Evolutionary conservation across 2,329 filamentous ascomycete genomes (phyloP).

Genomic region (Paraphoma chrysanthemicola): DNA sequence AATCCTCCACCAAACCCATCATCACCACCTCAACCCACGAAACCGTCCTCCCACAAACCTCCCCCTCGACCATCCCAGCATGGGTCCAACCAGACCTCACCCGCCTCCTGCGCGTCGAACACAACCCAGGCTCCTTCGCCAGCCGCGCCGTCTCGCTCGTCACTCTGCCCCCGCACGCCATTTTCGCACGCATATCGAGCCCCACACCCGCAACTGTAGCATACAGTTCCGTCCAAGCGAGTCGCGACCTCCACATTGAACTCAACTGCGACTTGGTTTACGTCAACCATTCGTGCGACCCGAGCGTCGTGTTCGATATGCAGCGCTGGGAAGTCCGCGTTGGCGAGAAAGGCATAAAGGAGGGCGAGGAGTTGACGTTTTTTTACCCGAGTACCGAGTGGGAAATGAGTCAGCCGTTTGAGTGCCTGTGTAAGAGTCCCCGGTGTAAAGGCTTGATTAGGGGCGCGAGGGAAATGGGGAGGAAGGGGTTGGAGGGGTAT

Average conservation of each 20-base stretch:
- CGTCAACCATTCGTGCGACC: constrained; percentile 64
- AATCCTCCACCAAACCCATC: constrained; percentile 24
- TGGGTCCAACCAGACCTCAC: constrained; percentile 49
- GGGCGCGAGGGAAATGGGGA: constrained; percentile 68
- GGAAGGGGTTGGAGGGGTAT: constrained; percentile 61
- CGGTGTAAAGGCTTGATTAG: constrained; percentile 68
- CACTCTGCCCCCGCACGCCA: constrained; percentile 57
- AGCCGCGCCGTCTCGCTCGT: constrained; percentile 58
- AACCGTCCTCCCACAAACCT: constrained; percentile 7
- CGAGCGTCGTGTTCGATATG: constrained; percentile 63
- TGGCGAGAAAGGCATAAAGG: constrained; percentile 50
- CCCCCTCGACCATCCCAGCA: constrained; percentile 32
- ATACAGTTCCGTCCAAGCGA: constrained; percentile 62
- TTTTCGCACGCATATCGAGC: constrained; percentile 58
- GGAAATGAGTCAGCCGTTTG: constrained; percentile 75
- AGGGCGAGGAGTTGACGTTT: constrained; percentile 60
- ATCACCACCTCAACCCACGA: constrained; percentile 25
- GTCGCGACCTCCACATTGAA: constrained; percentile 59
- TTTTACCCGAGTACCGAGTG: constrained; percentile 81
- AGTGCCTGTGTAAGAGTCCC: constrained; percentile 66
- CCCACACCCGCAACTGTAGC: constrained; percentile 54
- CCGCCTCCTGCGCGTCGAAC: constrained; percentile 48
- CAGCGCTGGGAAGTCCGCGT: constrained; percentile 60
- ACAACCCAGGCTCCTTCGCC: constrained; percentile 48
- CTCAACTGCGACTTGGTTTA: constrained; percentile 64